Evolutionary conservation across 352 stramenopile genomes (phyloP).

Genomic region (Blastocystis sp.): DNA sequence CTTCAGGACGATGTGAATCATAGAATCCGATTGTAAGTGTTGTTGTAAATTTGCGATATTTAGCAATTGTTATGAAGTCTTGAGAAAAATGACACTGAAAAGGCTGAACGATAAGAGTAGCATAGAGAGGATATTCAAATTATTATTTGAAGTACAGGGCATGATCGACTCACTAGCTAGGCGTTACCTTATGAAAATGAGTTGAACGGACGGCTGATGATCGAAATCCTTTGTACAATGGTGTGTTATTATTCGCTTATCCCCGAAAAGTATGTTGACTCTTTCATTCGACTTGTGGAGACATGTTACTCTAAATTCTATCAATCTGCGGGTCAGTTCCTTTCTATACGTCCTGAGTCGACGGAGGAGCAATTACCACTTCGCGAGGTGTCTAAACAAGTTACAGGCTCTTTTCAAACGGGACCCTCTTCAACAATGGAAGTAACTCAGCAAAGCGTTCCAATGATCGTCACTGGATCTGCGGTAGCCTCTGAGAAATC

Average conservation of each 20-base stretch:
- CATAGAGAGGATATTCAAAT: neutral
- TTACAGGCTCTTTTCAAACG: neutral
- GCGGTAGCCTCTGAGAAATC: neutral
- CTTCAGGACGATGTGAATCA: slow-evolving; percentile 32
- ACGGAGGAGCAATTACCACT: neutral
- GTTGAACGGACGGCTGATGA: slow-evolving; percentile 19
- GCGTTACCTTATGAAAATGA: slow-evolving; percentile 18
- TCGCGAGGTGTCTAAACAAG: neutral
- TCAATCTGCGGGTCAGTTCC: neutral
- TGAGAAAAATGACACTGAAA: slow-evolving; percentile 39
- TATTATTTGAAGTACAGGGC: neutral
- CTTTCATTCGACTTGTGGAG: neutral
- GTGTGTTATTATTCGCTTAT: neutral
- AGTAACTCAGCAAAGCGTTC: no score
- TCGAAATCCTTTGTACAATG: neutral
- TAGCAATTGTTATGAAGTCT: slow-evolving; percentile 32
- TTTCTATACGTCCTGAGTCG: neutral
- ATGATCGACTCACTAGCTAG: neutral
- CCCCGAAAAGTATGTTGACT: neutral
- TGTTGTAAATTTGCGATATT: neutral
- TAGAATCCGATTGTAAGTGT: neutral
- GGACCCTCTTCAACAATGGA: neutral
- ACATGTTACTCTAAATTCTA: neutral
- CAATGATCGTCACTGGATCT: neutral
- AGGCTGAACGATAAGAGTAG: neutral